Evolutionary conservation across 768 basidiomycete genomes (phyloP).

Genomic region (Rhizopogon salebrosus): DNA sequence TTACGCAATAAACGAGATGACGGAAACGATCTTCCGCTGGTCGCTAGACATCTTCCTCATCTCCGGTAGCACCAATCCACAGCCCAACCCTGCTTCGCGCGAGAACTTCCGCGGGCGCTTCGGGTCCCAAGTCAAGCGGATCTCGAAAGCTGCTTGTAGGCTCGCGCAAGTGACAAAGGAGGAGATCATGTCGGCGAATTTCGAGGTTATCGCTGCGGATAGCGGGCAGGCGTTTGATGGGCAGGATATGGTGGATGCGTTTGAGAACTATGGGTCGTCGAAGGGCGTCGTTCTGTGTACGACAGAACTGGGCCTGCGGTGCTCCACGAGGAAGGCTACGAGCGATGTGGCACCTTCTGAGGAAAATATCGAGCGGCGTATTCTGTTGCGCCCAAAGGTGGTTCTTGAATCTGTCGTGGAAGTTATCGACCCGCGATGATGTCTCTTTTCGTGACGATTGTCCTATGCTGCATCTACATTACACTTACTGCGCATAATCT

Average conservation of each 20-base stretch:
- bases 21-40: constrained; percentile 73
- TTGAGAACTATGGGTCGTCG: constrained; percentile 52
- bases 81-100: constrained; percentile 30
- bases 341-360: constrained; percentile 28
- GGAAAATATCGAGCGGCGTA: constrained; percentile 47
- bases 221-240: constrained; percentile 45
- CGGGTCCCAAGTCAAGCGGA: constrained; percentile 56
- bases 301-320: constrained; percentile 67
- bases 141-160: constrained; percentile 58
- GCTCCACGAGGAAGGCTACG: constrained; percentile 44
- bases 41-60: constrained; percentile 61
- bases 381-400: constrained; percentile 69
- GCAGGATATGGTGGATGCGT: constrained; percentile 54
- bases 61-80: constrained; percentile 50
- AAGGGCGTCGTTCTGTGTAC: constrained; percentile 56
- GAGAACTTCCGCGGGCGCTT: constrained; percentile 44
- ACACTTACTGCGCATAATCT: not conserved
- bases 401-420: constrained; percentile 67
- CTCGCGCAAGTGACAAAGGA: constrained; percentile 63
- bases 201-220: constrained; percentile 63
- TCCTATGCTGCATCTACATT: not conserved
- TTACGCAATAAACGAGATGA: constrained; percentile 64
- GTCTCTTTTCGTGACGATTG: not conserved
- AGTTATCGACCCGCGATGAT: constrained; percentile 35
- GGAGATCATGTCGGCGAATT: constrained; percentile 74